phyloP scores from a whole-genome alignment of 345 rosid genomes.

The Cardiospermum halicacabum region DNA sequence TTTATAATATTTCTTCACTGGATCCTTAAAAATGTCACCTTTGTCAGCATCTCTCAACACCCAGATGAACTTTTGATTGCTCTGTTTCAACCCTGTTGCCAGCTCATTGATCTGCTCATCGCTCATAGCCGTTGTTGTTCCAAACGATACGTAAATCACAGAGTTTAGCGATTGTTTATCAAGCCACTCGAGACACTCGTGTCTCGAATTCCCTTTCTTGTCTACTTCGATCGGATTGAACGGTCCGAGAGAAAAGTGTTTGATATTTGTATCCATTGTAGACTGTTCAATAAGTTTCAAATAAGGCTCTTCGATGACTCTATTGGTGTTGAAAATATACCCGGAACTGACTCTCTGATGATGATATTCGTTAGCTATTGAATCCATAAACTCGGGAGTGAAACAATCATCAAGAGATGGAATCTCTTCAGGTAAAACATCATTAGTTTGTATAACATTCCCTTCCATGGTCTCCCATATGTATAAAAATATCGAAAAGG shows the following conservation, averaged over 20 bases:
- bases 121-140: constrained; percentile 19
- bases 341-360: constrained; percentile 20
- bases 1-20: background rate
- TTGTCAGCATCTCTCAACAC: constrained; percentile 11
- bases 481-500: constrained; percentile 25
- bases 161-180: constrained; percentile 17
- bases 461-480: constrained; percentile 17
- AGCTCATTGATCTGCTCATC: constrained; percentile 21
- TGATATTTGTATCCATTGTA: background rate
- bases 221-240: constrained; percentile 28
- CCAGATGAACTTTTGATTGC: constrained; percentile 13
- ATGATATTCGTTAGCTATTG: constrained; percentile 18
- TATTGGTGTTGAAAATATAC: constrained; percentile 39
- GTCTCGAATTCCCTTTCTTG: too few relatives aligned
- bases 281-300: constrained; percentile 26
- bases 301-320: constrained; percentile 28
- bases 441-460: background rate
- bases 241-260: constrained; percentile 46
- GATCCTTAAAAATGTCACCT: background rate
- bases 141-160: constrained; percentile 23
- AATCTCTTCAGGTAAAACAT: constrained; percentile 7
- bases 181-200: constrained; percentile 25
- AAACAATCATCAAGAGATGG: constrained; percentile 48
- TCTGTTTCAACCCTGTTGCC: constrained; percentile 12
- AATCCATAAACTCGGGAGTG: constrained; percentile 30